Conservation (phyloP, 129 eudicot genomes). For the Pseudognaphalium luteoalbum region DNA sequence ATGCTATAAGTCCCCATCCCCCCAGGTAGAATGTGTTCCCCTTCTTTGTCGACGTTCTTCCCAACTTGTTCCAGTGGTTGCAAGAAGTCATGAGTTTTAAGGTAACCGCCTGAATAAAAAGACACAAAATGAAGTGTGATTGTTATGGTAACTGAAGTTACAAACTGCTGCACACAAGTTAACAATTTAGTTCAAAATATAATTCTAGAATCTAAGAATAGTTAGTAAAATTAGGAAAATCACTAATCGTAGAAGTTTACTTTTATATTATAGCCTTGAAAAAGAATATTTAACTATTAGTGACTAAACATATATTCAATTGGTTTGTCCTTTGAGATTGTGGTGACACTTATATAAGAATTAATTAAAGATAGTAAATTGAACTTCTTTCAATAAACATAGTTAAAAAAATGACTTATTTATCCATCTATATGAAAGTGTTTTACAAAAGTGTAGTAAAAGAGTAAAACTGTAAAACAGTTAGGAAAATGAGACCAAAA, state of each 20-base stretch:
- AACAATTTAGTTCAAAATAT: not conserved
- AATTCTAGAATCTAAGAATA: too few species aligned
- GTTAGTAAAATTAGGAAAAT: not conserved
- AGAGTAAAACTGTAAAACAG: not conserved
- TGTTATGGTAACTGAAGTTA: conserved; percentile 1
- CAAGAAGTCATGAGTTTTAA: conserved; percentile 84
- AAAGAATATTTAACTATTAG: too few species aligned
- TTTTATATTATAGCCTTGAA: too few species aligned
- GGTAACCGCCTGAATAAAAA: conserved; percentile 42
- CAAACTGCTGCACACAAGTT: conserved; percentile 13
- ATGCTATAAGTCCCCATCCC: conserved; percentile 80
- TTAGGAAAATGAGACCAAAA: not conserved
- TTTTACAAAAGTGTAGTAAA: not conserved
- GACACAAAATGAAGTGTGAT: conserved; percentile 1
- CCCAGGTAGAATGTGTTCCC: conserved; percentile 73
- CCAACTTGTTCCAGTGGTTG: conserved; percentile 76
- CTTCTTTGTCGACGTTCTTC: conserved; percentile 27
- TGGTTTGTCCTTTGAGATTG: too few species aligned
- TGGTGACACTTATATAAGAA: too few species aligned
- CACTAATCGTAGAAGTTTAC: not conserved
- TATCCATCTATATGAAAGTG: not conserved
- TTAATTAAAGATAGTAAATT: too few species aligned
- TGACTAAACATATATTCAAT: too few species aligned
- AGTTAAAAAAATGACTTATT: too few species aligned
- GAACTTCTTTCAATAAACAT: too few species aligned